These are phyloP conservation scores for Aspergillus proliferans DNA, from an alignment of 2,329 filamentous ascomycete species.

Conservation along the genomic window DNA sequence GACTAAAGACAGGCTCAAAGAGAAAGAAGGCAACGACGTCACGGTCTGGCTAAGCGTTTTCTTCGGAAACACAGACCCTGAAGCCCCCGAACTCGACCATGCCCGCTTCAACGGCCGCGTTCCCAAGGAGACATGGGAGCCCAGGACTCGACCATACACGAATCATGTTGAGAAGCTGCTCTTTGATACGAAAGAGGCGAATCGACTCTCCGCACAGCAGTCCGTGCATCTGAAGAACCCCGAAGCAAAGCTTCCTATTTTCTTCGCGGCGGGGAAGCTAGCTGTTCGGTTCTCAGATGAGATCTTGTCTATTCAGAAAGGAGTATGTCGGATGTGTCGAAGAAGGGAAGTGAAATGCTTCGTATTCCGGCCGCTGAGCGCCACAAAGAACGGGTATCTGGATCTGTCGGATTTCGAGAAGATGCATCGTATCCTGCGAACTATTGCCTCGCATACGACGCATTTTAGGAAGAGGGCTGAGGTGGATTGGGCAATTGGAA, in stretches of 20 bases:
- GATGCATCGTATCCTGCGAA: slow-evolving; percentile 2
- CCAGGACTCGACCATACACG: not conserved
- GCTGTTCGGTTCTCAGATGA: not conserved
- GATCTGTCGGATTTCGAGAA: slow-evolving; percentile 4
- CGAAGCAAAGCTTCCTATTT: not conserved
- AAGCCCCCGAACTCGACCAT: not conserved
- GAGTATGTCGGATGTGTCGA: not conserved
- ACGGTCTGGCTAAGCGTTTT: slow-evolving; percentile 4
- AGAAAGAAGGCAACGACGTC: not conserved
- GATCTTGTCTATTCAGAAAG: not conserved
- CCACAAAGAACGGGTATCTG: slow-evolving; percentile 3
- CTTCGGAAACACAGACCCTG: not conserved
- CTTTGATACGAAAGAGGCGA: not conserved
- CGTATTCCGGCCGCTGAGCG: slow-evolving; percentile 5
- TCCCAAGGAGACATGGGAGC: not conserved
- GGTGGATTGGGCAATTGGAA: slow-evolving; percentile 5
- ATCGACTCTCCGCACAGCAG: not conserved
- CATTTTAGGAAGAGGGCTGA: slow-evolving; percentile 1
- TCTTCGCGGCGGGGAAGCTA: not conserved
- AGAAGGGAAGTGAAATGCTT: not conserved
- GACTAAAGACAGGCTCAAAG: not conserved
- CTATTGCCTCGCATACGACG: slow-evolving; percentile 6
- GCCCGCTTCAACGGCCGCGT: slow-evolving; percentile 1
- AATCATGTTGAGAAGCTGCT: not conserved
- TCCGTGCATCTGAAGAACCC: not conserved